Evolutionary conservation across 108 stramenopile genomes (phyloP), one percentile per base, ranked within the genome.

Genomic region (Nitzschia putrida): DNA sequence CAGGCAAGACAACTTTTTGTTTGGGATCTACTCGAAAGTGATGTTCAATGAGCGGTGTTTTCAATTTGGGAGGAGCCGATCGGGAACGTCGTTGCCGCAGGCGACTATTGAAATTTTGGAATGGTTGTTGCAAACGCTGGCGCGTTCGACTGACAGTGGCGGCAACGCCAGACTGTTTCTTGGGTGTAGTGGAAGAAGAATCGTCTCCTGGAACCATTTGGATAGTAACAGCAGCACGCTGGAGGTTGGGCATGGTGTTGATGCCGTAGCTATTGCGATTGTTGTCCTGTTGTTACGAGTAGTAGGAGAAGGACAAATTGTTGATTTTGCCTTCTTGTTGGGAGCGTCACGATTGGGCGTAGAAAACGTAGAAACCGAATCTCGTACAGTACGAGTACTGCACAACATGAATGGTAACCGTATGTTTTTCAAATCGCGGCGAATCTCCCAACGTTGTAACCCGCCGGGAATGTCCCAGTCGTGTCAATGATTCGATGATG

Each of bases 1-100:
- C 93, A 10, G 90, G 93, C 13, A 94, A 71, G n/a, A 89, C 66
- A 8, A 74, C 61, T 49, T 56, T 66, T 7, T 64, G 69, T 8
- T 81, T 77, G 0, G 72, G 66, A 66, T 88, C 89, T 11, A 90
- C 83, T 14, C 82, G 74, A 67, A 80, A 91, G 57, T 92, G 88
- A 58, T 89, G 79, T 59, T 89, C 87, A 29, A 89, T 43, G 29
- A 73, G 50, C 20, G 66, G 67, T 45, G 67, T 69, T 11, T 60
- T 66, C 57, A 66, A 53, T 57, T 45, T 61, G 10, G 78, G 78
- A 25, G 78, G 78, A 10, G 71, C 78, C 8, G 78, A 79, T 56
- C 67, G 57, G 14, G 61, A 11, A 2, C 58, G 58, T 63, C 61
- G 43, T 47, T 43, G 42, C 11, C 44, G 61, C 42, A 26, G 44